Base-by-base conservation (phyloP, 805 yeast genomes). In the Yamadazyma kitorensis region DNA sequence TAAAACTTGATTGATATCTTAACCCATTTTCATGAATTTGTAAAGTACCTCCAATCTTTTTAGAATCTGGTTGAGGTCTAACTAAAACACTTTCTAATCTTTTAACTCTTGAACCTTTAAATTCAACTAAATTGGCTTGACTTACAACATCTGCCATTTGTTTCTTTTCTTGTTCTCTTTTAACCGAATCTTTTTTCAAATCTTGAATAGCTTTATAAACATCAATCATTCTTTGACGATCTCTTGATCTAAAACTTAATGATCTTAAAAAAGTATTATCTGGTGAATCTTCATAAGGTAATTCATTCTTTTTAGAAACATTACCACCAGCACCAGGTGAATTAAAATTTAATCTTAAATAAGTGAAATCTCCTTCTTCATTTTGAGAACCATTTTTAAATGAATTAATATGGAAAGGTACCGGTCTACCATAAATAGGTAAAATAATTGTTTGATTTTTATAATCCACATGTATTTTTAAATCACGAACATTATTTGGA, bases 21-120 rank as follows among this genome's bases (percentile, higher is more conserved):
- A 93, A 75, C 77, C 98, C 98, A 59, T 91, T 93, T 57, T 87
- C 95, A 61, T 91, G 98, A 41, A 91, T 86, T 43, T 86, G 86
- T 37, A 91, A 75, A 13, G 81, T 76, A 21, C 98, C 97, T 10
- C 97, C 91, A 18, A 83, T 80, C 60, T 96, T 86, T 57, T 91
- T 91, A n/a, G 96, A 84, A 57, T 91, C 98, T 1, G 97, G 97
- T 30, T 89, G 86, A 24, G 98, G 98, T 57, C 98, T 81, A 31
- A 89, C 83, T 55, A 82, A 87, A 2, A 93, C 89, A 41, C 82
- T 81, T 44, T 91, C 98, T 44, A 93, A 68, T 55, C 91, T 80
- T 61, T 80, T 80, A 23, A 95, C 86, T 49, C 98, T 77, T 28
- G 89, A 84, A 8, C 86, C 84, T 55, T 78, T 80, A 38, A 82